Base-by-base conservation (phyloP, 2,329 filamentous ascomycete species). In the Ilyonectria destructans region DNA sequence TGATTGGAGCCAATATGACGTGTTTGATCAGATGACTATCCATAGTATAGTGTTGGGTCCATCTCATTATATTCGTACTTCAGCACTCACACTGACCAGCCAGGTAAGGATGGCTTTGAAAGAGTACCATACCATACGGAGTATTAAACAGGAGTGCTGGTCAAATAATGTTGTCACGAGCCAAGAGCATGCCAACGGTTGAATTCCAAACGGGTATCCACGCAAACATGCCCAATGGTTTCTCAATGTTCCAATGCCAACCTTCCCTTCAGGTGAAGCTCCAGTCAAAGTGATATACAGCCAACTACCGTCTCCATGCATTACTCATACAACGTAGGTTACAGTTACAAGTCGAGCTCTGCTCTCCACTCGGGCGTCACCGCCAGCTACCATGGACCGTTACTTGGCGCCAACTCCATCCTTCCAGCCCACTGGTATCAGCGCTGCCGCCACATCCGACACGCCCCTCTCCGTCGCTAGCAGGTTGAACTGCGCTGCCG, bases 381-480 rank as follows among this genome's bases (percentile, higher is more conserved):
- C n/a, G 8, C 19, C n/a, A 49, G 10, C 31, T 13, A 2, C 23
- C 2, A 37, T 6, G 6, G 46, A 1, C 21, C 33, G 19, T 73
- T 65, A 74, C 55, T 73, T 65, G 7, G 83, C 85, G 2, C 86
- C 86, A 29, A 83, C 71, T 2, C 87, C 87, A 66, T 93, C 92
- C 75, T 86, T 89, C 93, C 94, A 97, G 2, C 94, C 95, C 60
- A 96, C 87, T 0, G 95, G 95, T 80, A 98, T 89, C 81, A 99
- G 80, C 10, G 95, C 96, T 2, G 94, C 96, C 31, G 95, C 96
- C 69, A 98, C 91, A 76, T 96, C 92, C 21, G 90, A 87, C 6
- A 96, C 90, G 1, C 96, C 96, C 58, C 96, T 86, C 84, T 99
- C 96, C 19, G 95, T 98, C n/a, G 95, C 96, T 62, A 99, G 84